Conservation (phyloP, 768 basidiomycete genomes). For the Tremella mesenterica region DNA sequence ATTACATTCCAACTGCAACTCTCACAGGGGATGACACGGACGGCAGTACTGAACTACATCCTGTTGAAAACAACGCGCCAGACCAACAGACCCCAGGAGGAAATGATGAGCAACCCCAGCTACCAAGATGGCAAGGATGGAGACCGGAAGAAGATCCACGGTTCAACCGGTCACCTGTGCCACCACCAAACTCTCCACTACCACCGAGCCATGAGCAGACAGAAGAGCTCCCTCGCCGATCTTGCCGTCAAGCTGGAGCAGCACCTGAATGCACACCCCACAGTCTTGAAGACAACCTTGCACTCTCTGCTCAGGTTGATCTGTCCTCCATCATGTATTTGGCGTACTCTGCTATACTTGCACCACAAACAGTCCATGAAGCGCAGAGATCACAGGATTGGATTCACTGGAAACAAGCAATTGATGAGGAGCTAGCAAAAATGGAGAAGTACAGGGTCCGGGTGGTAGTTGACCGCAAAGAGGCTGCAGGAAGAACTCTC, state of each 20-base stretch:
- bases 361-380: neutral
- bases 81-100: too few relatives aligned
- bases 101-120: too few relatives aligned
- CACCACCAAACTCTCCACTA: neutral
- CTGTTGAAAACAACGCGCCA: too few relatives aligned
- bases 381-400: neutral
- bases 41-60: too few relatives aligned
- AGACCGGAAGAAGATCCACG: neutral
- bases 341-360: neutral
- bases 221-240: neutral
- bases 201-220: neutral
- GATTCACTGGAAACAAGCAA: neutral
- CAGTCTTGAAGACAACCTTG: neutral
- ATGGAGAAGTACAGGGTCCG: slow-evolving; percentile 2
- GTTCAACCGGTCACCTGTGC: too few relatives aligned
- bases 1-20: too few relatives aligned
- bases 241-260: neutral
- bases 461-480: neutral
- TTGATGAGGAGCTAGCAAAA: neutral
- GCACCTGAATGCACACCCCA: neutral
- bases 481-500: neutral
- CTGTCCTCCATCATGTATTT: neutral
- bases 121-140: neutral
- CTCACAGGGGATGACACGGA: too few relatives aligned
- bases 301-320: neutral